Percentiles rank a stretch among this genome's conserved stretches.
These are phyloP conservation scores for Eutreptiella sp. DNA, from an alignment of 208 protist species.

Conservation along the genomic window DNA sequence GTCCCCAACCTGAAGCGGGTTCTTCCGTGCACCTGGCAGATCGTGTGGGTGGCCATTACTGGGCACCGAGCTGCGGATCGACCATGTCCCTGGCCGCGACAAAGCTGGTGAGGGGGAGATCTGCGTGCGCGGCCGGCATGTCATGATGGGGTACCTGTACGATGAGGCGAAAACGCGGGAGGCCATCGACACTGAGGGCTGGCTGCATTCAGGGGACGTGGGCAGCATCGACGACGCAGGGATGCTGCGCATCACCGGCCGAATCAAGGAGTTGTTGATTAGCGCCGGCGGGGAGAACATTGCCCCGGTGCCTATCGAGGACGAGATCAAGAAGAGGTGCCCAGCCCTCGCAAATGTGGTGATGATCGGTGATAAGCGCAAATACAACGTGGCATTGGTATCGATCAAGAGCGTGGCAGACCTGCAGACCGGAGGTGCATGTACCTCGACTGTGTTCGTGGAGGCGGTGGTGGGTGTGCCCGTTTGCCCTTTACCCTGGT, in stretches of 20 bases:
- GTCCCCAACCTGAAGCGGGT: too few relatives aligned
- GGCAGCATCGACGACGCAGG: conserved; percentile 25
- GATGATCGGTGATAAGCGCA: conserved; percentile 31
- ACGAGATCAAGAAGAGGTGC: conserved; percentile 1
- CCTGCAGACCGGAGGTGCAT: too few relatives aligned
- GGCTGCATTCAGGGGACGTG: conserved; percentile 28
- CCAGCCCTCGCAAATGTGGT: conserved; percentile 2
- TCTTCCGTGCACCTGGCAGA: too few relatives aligned
- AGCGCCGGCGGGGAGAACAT: conserved; percentile 32
- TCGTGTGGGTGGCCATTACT: too few relatives aligned
- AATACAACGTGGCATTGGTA: conserved; percentile 23
- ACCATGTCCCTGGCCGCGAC: too few relatives aligned
- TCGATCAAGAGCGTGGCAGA: neutral
- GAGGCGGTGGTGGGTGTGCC: neutral
- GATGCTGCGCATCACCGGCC: conserved; percentile 29
- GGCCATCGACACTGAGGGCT: conserved; percentile 26
- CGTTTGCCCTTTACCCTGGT: neutral
- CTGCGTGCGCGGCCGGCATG: conserved; percentile 35
- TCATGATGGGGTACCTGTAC: conserved; percentile 39
- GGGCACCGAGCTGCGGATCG: too few relatives aligned
- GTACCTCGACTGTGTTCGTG: conserved; percentile 8
- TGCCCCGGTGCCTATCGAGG: conserved; percentile 30
- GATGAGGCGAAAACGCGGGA: conserved; percentile 34
- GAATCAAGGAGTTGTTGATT: conserved; percentile 35
- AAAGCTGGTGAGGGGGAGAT: conserved; percentile 43